Conservation (phyloP, 768 basidiomycete species). For the Wakefieldia striispora region DNA sequence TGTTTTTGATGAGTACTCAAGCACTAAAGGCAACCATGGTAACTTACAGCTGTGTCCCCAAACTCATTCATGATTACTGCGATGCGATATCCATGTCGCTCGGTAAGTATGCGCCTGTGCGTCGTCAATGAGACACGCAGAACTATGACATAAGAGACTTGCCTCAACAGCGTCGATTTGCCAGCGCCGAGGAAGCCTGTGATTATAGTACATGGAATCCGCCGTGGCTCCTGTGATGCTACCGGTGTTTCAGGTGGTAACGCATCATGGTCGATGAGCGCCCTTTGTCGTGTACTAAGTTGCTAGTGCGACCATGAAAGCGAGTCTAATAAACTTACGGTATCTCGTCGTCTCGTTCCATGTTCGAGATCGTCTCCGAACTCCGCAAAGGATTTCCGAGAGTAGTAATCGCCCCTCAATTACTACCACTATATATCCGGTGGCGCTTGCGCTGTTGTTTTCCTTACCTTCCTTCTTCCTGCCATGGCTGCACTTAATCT, state of each 20-base stretch:
- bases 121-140: neutral
- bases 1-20: conserved; percentile 31
- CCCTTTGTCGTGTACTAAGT: conserved; percentile 18
- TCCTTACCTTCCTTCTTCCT: neutral
- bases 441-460: neutral
- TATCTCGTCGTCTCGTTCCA: conserved; percentile 58
- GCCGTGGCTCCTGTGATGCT: conserved; percentile 18
- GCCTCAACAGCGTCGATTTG: conserved; percentile 90
- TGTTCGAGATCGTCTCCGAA: conserved; percentile 28
- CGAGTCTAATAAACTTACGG: conserved; percentile 40
- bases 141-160: neutral
- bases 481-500: conserved; percentile 23
- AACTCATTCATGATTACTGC: conserved; percentile 99
- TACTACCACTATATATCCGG: neutral
- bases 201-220: conserved; percentile 89
- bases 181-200: conserved; percentile 95
- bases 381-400: conserved; percentile 27
- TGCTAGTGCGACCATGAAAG: conserved; percentile 2
- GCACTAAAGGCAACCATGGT: conserved; percentile 1
- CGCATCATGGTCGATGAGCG: conserved; percentile 32
- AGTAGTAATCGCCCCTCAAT: conserved; percentile 8
- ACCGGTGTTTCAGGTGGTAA: neutral
- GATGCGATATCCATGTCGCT: conserved; percentile 91
- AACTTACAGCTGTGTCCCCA: conserved; percentile 84
- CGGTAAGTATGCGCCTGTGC: conserved; percentile 80